These are phyloP conservation scores for Lipomyces starkeyi DNA, from an alignment of 805 yeast species.

Conservation along the genomic window DNA sequence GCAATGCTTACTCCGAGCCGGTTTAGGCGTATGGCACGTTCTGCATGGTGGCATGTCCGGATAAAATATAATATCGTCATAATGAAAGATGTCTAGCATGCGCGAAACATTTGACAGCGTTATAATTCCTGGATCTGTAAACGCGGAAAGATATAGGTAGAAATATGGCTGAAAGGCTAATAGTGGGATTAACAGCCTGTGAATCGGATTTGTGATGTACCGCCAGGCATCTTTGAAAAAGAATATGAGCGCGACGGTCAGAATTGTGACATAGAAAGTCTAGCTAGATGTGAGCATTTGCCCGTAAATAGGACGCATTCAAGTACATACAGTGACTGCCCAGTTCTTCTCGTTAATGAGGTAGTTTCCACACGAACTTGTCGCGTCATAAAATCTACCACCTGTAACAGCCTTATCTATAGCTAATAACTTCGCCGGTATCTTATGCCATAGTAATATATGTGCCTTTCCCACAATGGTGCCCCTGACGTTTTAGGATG, in stretches of 20 bases:
- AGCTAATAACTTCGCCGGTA: constrained; percentile 31
- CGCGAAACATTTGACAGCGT: constrained; percentile 41
- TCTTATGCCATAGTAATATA: constrained; percentile 28
- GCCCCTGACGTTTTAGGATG: constrained; percentile 30
- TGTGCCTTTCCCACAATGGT: constrained; percentile 39
- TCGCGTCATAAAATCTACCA: constrained; percentile 29
- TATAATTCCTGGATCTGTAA: constrained; percentile 50
- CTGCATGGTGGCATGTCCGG: constrained; percentile 50
- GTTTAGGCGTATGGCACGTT: constrained; percentile 57
- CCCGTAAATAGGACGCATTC: neutral
- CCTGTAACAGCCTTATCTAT: constrained; percentile 33
- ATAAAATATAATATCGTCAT: constrained; percentile 62
- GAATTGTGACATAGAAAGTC: constrained; percentile 30
- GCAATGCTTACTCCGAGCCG: constrained; percentile 70
- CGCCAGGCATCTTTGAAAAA: constrained; percentile 37
- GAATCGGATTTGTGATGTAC: constrained; percentile 21
- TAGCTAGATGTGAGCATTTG: neutral
- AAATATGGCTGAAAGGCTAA: constrained; percentile 41
- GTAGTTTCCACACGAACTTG: constrained; percentile 16
- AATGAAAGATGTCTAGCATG: constrained; percentile 44
- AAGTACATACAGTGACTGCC: constrained; percentile 36
- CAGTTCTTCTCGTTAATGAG: constrained; percentile 40
- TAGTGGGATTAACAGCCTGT: constrained; percentile 34
- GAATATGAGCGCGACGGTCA: constrained; percentile 30
- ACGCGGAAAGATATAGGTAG: constrained; percentile 42